Base-by-base conservation (phyloP, 768 basidiomycete species). In the Sarcodon sp. region DNA sequence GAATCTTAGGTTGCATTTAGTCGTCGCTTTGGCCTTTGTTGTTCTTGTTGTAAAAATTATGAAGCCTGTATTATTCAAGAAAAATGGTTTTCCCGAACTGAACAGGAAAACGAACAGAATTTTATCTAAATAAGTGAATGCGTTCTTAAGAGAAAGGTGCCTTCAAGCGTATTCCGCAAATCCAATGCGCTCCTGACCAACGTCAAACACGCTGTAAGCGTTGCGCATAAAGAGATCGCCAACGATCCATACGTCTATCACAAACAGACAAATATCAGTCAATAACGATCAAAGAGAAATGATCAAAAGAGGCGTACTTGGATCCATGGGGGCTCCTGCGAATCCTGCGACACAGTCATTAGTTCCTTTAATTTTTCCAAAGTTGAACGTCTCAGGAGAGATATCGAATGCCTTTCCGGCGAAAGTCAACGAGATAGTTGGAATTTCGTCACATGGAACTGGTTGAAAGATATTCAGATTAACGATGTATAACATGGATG, bases 161-260 rank as follows among this genome's bases (percentile, higher is more conserved):
- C 21, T 27, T 27, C 21, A 27, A 27, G 21, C 21, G 21, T 27
- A 27, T 27, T 27, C 21, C 21, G 55, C 53, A 37, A 57, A 57
- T 3, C 55, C 55, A 12, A 57, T 52, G 8, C 50, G 51, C 21
- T 47, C 51, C 35, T 55, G 44, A 11, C 52, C 50, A 15, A 67
- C 48, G 51, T 73, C 68, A 52, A 74, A 75, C 9, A 61, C 59
- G 7, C 70, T 62, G 52, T 72, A 77, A 21, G 72, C 69, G 46
- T 68, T 71, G 53, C 61, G 65, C 51, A 75, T 51, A 61, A 76
- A 72, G 9, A 60, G 54, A 33, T 65, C 66, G 6, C 68, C 68
- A 21, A 69, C 37, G 43, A 68, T 56, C 66, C 65, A 67, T 11
- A 57, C 59, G 27, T 51, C 55, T 18, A 33, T 31, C 33, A 15